Base-by-base conservation (phyloP, 768 basidiomycete species). In the Amanita brunnescens region DNA sequence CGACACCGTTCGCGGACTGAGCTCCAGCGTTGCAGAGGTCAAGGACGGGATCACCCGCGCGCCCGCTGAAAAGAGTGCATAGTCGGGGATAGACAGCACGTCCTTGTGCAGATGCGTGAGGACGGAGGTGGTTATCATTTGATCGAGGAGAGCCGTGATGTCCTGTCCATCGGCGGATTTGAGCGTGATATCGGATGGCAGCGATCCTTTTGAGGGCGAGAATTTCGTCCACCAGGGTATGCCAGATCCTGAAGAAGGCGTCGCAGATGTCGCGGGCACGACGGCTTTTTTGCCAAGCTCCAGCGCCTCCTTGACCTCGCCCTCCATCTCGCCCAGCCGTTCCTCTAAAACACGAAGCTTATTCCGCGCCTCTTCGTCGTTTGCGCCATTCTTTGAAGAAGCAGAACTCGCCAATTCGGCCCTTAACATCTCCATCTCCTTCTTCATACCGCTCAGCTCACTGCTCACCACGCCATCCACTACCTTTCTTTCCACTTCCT, bases 51-150 rank as follows among this genome's bases (percentile, higher is more conserved):
- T 83, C 55, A 91, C 72, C 0, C 79, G 72, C 2, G 80, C 95
- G 2, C 95, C 95, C 5, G 79, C 80, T 12, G 90, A 87, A 63
- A 84, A 83, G 4, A 91, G 70, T 0, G 96, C 95, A 60, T 80
- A 94, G 66, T 99, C 95, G 0, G 87, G 72, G 37, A 81, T 82
- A 1, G 82, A 89, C 34, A 96, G 65, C n/a, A 68, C 73, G 62
- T 97, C 95, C 64, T 89, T 91, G 34, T 69, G 69, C 20, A 80
- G 76, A 53, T 79, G 78, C 16, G 70, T 75, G 12, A 79, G 71
- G 4, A 95, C 78, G 0, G 89, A 85, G 12, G 77, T 70, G 53
- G 91, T 83, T 60, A 98, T 87, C 44, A 96, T 75, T 29, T 81
- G 73, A 24, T 74, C 73, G 55, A 97, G 83, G 53, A 92, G 72